Evolutionary conservation across 2,329 filamentous ascomycete species (phyloP), one percentile per base, ranked within the genome.

Genomic region (Penicillium sp.): DNA sequence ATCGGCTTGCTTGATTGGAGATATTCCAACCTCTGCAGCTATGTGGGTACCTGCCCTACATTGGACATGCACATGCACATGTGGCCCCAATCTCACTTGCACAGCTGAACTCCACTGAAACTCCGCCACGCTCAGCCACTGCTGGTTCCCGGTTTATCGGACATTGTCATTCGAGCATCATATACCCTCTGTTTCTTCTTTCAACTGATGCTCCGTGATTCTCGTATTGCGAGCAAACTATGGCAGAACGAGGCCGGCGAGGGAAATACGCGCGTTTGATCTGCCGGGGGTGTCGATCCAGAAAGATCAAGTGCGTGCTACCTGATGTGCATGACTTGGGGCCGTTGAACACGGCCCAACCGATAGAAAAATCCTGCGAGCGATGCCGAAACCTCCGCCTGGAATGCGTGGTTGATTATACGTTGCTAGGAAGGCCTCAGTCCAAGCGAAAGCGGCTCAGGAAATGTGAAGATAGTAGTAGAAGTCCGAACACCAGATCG

Each of bases 281-380:
- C 19, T 64, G 61, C 47, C 51, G 52, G 5, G 48, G 57, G 13
- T 64, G 61, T 31, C 48, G 61, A 42, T 51, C 61, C 11, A 46
- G 59, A 19, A 64, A 60, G 31, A 62, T 64, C 46, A 64, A 63
- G 59, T 62, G 61, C 23, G 45, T 51, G 5, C 49, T 63, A 14
- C 59, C 57, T 21, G 29, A 48, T 43, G 24, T 42, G 3, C 23
- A 31, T 7, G 46, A 47, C 10, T 29, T 51, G 33, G 43, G 50
- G 16, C 46, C 52, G 2, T 29, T 56, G 39, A 52, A 55, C 21
- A 24, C 31, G 24, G 51, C 56, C 19, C 56, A 55, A 34, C 16
- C 57, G 1, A 29, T 19, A 34, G 51, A 52, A 26, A 57, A 28
- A 5, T 43, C 51, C n/a, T 60, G 61, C 18, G 59, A 60, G 19